These are phyloP conservation scores for Gonium pectorale DNA, from an alignment of 139 green algal genomes.

Conservation along the genomic window DNA sequence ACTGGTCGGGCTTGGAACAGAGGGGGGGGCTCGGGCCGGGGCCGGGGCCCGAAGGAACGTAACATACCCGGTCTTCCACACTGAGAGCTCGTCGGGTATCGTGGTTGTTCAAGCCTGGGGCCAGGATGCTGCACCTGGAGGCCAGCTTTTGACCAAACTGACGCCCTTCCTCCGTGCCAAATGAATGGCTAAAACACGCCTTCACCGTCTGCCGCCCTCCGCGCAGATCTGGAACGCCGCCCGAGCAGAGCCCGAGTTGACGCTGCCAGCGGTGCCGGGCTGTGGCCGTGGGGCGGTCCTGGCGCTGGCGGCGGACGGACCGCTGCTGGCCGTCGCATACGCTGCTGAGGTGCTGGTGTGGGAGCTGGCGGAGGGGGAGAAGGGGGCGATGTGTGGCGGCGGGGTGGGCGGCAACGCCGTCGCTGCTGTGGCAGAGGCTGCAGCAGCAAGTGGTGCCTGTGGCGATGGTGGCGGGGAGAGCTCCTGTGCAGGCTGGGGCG, in stretches of 20 bases:
- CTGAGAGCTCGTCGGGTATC: too few relatives aligned
- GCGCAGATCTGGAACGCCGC: slow-evolving; percentile 6
- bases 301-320: slow-evolving; percentile 2
- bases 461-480: too few relatives aligned
- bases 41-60: not conserved
- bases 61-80: not conserved
- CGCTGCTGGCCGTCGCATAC: slow-evolving; percentile 14
- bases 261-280: not conserved
- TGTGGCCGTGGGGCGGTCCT: slow-evolving; percentile 13
- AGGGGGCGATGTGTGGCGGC: not conserved
- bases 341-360: slow-evolving; percentile 18
- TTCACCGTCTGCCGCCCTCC: not conserved
- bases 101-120: too few relatives aligned
- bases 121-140: not conserved
- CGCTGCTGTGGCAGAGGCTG: not conserved
- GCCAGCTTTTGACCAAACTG: not conserved
- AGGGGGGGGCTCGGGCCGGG: too few relatives aligned
- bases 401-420: too few relatives aligned
- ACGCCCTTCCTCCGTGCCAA: not conserved
- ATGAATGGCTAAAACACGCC: not conserved
- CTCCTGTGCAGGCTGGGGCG: too few relatives aligned
- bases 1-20: too few relatives aligned
- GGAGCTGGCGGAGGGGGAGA: not conserved
- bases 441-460: too few relatives aligned
- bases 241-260: too few relatives aligned